phyloP scores from a whole-genome alignment of 345 rosid genomes.

The Adansonia digitata region DNA sequence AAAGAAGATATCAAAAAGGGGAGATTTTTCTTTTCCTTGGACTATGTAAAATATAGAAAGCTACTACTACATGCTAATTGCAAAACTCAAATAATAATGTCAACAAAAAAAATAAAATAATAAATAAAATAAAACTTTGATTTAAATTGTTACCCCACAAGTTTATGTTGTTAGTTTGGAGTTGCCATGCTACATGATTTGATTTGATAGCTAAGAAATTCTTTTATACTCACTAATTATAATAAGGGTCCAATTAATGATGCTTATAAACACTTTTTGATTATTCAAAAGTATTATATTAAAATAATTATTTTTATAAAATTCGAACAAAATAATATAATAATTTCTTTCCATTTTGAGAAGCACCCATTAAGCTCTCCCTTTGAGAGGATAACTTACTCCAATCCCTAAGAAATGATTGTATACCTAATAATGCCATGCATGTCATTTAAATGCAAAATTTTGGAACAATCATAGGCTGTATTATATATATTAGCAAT shows the following conservation, averaged over 20 bases:
- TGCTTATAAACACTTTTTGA: too few species aligned
- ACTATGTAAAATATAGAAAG: background rate
- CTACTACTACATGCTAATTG: background rate
- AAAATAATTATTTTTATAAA: too few species aligned
- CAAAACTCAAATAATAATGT: background rate
- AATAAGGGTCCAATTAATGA: background rate
- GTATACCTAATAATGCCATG: background rate
- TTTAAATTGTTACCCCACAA: conserved; percentile 2
- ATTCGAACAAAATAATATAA: too few species aligned
- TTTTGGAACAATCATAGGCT: background rate
- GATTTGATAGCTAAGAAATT: background rate
- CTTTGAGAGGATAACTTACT: too few species aligned
- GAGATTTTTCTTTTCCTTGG: background rate
- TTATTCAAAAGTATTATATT: too few species aligned
- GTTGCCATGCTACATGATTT: conserved; percentile 3
- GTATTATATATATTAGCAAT: background rate
- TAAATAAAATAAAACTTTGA: background rate
- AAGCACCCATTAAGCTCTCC: too few species aligned
- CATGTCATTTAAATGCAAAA: background rate
- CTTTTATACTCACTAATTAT: background rate
- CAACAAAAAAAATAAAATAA: background rate
- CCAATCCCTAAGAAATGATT: background rate
- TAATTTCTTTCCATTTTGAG: too few species aligned
- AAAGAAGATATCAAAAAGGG: background rate
- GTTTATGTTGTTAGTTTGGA: background rate